Evolutionary conservation across 73 alveolate species (phyloP).

Genomic region (Diophrys appendiculata): DNA sequence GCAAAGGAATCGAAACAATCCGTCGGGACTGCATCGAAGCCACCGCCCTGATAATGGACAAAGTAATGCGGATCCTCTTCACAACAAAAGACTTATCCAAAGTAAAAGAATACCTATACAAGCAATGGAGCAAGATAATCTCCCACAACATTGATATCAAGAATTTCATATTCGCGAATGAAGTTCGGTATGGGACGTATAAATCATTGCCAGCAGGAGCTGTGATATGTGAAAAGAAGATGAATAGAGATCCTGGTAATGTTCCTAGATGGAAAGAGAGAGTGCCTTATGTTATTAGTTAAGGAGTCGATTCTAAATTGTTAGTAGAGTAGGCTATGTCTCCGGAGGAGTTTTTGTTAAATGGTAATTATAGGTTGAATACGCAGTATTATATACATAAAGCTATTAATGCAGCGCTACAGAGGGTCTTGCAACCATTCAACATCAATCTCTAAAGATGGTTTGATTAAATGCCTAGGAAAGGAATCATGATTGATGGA

Average conservation of each 20-base stretch:
- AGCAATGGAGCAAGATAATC: constrained; percentile 85
- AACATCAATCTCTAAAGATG: constrained; percentile 82
- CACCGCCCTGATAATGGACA: constrained; percentile 83
- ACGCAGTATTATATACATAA: constrained; percentile 80
- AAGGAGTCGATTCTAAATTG: constrained; percentile 53
- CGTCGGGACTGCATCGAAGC: constrained; percentile 91
- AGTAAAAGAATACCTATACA: constrained; percentile 72
- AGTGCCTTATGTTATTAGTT: constrained; percentile 85
- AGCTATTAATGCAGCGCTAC: constrained; percentile 80
- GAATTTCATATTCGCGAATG: constrained; percentile 90
- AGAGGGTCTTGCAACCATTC: constrained; percentile 80
- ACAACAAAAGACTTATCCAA: constrained; percentile 78
- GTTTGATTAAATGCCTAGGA: constrained; percentile 71
- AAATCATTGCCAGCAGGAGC: constrained; percentile 84
- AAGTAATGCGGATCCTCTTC: constrained; percentile 81
- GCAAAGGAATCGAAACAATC: constrained; percentile 95
- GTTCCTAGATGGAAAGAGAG: constrained; percentile 86
- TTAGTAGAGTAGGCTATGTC: constrained; percentile 82
- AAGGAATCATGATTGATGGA: background rate
- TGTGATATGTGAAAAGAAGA: constrained; percentile 72
- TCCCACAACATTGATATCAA: constrained; percentile 75
- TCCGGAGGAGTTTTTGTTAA: constrained; percentile 83
- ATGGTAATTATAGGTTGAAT: constrained; percentile 66
- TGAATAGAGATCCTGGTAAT: constrained; percentile 76
- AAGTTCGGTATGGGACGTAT: constrained; percentile 69